phyloP scores from a whole-genome alignment of 2,329 filamentous ascomycete species.

The Cladophialophora carrionii region DNA sequence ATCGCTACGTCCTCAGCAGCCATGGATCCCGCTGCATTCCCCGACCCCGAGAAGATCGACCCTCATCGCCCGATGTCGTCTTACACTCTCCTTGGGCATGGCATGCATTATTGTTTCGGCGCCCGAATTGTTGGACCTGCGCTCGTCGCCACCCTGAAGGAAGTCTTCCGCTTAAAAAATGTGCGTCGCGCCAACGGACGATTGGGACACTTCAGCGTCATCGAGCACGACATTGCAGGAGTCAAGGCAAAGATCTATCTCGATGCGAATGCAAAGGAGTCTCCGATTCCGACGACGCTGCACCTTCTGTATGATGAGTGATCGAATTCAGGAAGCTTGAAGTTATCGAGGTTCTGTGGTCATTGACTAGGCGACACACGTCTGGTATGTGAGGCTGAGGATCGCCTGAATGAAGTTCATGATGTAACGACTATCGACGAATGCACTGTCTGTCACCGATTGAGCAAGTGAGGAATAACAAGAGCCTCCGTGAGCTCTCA shows the following conservation, averaged over 20 bases:
- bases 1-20: conserved; percentile 42
- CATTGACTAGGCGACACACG: background rate
- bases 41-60: conserved; percentile 47
- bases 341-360: background rate
- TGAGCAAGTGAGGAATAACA: background rate
- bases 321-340: background rate
- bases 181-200: conserved; percentile 46
- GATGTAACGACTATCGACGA: background rate
- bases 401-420: background rate
- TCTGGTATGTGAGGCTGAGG: background rate
- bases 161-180: conserved; percentile 53
- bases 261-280: conserved; percentile 54
- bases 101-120: conserved; percentile 50
- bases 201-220: conserved; percentile 48
- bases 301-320: conserved; percentile 49
- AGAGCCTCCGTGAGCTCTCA: background rate
- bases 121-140: conserved; percentile 46
- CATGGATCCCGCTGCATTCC: conserved; percentile 45
- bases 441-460: background rate
- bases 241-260: conserved; percentile 55
- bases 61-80: conserved; percentile 49
- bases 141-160: conserved; percentile 49
- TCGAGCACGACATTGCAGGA: conserved; percentile 53
- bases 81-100: conserved; percentile 49
- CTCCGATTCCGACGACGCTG: conserved; percentile 51